These are phyloP conservation scores for Elongisporangium senticosum DNA, from an alignment of 352 stramenopile genomes.

Conservation along the genomic window DNA sequence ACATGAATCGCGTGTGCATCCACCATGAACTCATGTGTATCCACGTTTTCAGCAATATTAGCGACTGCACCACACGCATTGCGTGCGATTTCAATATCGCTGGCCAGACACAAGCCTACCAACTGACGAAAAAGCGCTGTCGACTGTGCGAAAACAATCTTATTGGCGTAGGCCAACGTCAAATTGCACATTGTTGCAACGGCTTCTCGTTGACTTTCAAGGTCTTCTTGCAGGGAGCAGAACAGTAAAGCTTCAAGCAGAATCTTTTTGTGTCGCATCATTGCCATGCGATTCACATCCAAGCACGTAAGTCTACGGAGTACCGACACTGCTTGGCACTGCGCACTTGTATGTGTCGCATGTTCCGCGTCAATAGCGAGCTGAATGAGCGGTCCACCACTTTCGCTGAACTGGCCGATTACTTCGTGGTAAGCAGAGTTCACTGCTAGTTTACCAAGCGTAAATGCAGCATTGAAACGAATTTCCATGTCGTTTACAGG, in stretches of 20 bases:
- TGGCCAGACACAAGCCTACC: slow-evolving; percentile 67
- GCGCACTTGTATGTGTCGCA: slow-evolving; percentile 38
- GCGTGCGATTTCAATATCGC: slow-evolving; percentile 88
- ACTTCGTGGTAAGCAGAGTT: slow-evolving; percentile 63
- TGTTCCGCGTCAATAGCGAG: slow-evolving; percentile 53
- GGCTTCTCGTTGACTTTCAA: slow-evolving; percentile 90
- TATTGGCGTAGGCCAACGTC: slow-evolving; percentile 75
- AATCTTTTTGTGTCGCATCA: slow-evolving; percentile 56
- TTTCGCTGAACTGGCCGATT: slow-evolving; percentile 49
- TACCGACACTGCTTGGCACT: slow-evolving; percentile 89
- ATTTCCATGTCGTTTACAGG: slow-evolving; percentile 81
- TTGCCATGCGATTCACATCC: slow-evolving; percentile 79
- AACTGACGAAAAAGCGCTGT: slow-evolving; percentile 52
- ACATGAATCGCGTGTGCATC: slow-evolving; percentile 87
- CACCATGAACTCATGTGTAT: slow-evolving; percentile 80
- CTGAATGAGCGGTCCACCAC: slow-evolving; percentile 39
- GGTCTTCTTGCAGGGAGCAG: slow-evolving; percentile 35
- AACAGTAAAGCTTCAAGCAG: slow-evolving; percentile 51
- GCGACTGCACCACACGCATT: slow-evolving; percentile 89
- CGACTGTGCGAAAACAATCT: slow-evolving; percentile 49
- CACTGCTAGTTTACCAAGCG: slow-evolving; percentile 91
- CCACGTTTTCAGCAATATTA: slow-evolving; percentile 86
- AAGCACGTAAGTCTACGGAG: slow-evolving; percentile 83
- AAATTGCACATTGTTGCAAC: slow-evolving; percentile 86
- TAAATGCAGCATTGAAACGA: slow-evolving; percentile 91